phyloP scores from a whole-genome alignment of 306 rosid species.

The Prunus davidiana region DNA sequence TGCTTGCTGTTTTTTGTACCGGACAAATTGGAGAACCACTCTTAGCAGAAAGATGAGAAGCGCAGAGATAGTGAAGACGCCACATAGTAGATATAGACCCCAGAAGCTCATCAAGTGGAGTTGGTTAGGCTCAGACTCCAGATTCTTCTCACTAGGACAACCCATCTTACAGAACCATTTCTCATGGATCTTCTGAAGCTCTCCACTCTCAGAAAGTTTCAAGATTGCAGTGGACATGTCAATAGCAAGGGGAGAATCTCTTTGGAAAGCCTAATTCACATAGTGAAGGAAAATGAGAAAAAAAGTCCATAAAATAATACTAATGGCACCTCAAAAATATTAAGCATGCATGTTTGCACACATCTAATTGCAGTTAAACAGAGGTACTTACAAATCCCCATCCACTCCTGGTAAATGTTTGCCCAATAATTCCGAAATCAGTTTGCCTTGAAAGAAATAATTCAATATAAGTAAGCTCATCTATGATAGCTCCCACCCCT shows the following conservation, averaged over 20 bases:
- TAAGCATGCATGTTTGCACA: constrained; percentile 3
- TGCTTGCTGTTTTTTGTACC: constrained; percentile 49
- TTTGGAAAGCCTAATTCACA: constrained; percentile 66
- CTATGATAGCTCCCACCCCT: constrained; percentile 91
- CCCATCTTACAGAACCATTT: constrained; percentile 83
- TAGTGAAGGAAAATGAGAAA: constrained; percentile 11
- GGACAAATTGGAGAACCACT: constrained; percentile 50
- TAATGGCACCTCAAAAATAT: not conserved
- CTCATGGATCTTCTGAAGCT: constrained; percentile 63
- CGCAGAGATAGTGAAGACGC: constrained; percentile 37
- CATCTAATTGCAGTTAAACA: constrained; percentile 5
- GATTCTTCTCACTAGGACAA: constrained; percentile 59
- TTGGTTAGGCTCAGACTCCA: constrained; percentile 46
- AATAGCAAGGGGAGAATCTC: constrained; percentile 80
- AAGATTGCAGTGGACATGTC: constrained; percentile 91
- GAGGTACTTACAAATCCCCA: constrained; percentile 97
- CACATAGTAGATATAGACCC: constrained; percentile 78
- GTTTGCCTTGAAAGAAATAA: constrained; percentile 65
- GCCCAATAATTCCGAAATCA: constrained; percentile 82
- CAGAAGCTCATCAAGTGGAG: constrained; percentile 79
- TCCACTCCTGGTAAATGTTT: constrained; percentile 73
- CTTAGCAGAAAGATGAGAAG: constrained; percentile 52
- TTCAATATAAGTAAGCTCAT: constrained; percentile 85
- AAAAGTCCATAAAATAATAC: constrained; percentile 13
- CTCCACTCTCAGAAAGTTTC: constrained; percentile 76